Evolutionary conservation across 805 yeast species (phyloP), one percentile per base, ranked within the genome.

Genomic region (Nadsonia fulvescens): DNA sequence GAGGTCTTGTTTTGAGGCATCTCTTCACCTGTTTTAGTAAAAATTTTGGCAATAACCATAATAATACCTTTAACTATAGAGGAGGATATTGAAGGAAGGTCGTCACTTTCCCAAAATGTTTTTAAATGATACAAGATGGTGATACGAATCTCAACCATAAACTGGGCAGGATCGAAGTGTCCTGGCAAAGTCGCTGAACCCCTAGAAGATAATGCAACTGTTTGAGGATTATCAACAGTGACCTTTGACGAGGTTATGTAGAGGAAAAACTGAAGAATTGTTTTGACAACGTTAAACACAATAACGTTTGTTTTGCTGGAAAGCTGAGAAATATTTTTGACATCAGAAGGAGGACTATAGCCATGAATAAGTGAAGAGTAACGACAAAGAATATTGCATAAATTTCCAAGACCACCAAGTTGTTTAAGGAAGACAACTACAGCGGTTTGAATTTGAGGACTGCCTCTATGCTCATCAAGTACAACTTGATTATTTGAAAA

Each of bases 111-210:
- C 40, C 42, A 39, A 5, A 39, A 15, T 5, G 18, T 27, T 13
- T 24, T 19, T 15, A 40, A 14, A n/a, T 21, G 10, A 11, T 30
- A 31, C 15, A 42, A 25, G 5, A 44, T 39, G 9, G 38, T 31
- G 12, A 36, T 26, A 3, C 46, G 42, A 16, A 42, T 33, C 28
- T 48, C 51, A 12, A 48, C 40, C 13, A 46, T 31, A 21, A 48
- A 44, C 25, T 45, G 50, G 7, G 30, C 30, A 3, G 42, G 38
- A 15, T 36, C 33, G 28, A 44, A 47, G 29, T 37, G 39, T 11
- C 36, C 42, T 1, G 43, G 38, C 11, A 30, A 23, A 20, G 32
- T 35, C 6, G 38, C 43, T 3, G 38, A 24, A 9, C 37, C 46
- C 12, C 37, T 31, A 5, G 39, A 27, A n/a, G 33, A 24, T 16